Evolutionary conservation across 1,284 basidiomycete species (phyloP).

Genomic region (Phylloporus gajari): DNA sequence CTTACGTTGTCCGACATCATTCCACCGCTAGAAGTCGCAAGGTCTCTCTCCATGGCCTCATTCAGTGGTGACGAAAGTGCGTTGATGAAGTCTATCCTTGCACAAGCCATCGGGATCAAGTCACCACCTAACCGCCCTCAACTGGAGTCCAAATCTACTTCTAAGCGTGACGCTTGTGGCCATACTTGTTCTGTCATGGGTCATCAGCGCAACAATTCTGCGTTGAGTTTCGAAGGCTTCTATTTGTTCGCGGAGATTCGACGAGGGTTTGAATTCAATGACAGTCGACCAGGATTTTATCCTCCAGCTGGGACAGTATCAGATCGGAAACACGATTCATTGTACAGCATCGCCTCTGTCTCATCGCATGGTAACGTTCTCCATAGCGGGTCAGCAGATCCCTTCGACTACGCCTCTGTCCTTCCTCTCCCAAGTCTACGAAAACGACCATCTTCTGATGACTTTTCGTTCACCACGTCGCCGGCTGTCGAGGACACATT

Average conservation of each 20-base stretch:
- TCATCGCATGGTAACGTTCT: conserved; percentile 82
- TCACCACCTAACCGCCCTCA: conserved; percentile 49
- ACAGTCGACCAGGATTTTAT: conserved; percentile 72
- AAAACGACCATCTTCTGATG: conserved; percentile 66
- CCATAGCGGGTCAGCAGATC: conserved; percentile 70
- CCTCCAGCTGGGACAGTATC: conserved; percentile 56
- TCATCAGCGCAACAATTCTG: conserved; percentile 64
- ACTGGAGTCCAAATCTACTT: conserved; percentile 58
- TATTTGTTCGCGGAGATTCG: conserved; percentile 79
- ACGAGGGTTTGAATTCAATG: conserved; percentile 75
- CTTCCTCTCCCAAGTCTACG: conserved; percentile 53
- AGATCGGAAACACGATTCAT: conserved; percentile 63
- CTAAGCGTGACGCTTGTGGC: conserved; percentile 44
- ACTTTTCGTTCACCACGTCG: conserved; percentile 65
- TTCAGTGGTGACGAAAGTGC: conserved; percentile 63
- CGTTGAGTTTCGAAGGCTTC: conserved; percentile 72
- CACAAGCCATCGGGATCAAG: conserved; percentile 53
- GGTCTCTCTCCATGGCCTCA: conserved; percentile 58
- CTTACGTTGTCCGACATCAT: conserved; percentile 79
- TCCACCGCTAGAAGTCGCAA: conserved; percentile 65
- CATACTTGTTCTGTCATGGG: conserved; percentile 22
- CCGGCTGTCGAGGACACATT: conserved; percentile 78
- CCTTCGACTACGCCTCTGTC: conserved; percentile 72
- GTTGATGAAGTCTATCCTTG: conserved; percentile 68
- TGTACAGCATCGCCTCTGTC: conserved; percentile 82